Evolutionary conservation across 495 filamentous ascomycete species (phyloP), one percentile per base, ranked within the genome.

Genomic region (Hypoxylon subgilvum): DNA sequence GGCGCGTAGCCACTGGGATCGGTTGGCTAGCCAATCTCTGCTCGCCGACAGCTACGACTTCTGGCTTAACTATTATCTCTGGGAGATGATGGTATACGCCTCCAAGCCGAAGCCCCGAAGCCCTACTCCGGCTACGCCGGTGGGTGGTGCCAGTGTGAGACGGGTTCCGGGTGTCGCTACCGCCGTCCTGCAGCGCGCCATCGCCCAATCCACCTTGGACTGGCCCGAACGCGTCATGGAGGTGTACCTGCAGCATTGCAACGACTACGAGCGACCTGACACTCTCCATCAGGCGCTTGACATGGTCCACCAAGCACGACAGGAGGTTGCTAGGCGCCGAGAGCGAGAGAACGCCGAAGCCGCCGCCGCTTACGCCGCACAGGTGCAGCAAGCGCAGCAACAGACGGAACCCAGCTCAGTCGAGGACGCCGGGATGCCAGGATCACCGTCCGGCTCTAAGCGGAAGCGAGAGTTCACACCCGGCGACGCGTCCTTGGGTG

Each of bases 191-290:
- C 82, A 85, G 52, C 81, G 87, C 58, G 92, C 90, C 4, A 78
- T 96, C 45, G 76, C 82, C 54, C 79, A 85, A 51, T 76, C 77
- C 18, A 82, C 81, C 21, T 68, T 98, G n/a, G 92, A 98, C 70
- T 94, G 88, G 87, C 94, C 94, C 0, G 93, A 96, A 69, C 89
- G 88, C 67, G 80, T 97, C 32, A 79, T 96, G 70, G 88, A 92
- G 58, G 82, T 87, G 14, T 96, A 89, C 54, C 72, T 91, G 27
- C 80, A 88, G 31, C 92, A 97, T 65, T 95, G 90, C 65, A 87
- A 93, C 63, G 89, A 91, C 57, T 91, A 94, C 61, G 91, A 94
- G 67, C 80, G 84, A 40, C 83, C 87, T 4, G 81, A 88, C 31
- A 86, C 87, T 23, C 75, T 96, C 5, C 84, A 88, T 55, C 74